Conservation (phyloP, 257 asterid genomes). For the Solanum paucissectum region DNA sequence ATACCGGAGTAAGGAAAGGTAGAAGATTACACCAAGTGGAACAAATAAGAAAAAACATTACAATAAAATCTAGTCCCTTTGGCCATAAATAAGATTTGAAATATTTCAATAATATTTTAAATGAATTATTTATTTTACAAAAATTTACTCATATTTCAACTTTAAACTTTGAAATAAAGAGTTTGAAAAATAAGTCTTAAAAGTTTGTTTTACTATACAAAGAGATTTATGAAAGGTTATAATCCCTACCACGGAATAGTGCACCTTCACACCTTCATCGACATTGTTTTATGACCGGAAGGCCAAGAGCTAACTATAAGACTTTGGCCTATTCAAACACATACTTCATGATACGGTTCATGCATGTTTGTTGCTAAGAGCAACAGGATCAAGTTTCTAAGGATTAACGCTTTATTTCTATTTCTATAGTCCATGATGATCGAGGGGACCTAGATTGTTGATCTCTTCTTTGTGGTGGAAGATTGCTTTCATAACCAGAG, state of each 20-base stretch:
- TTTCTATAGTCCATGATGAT: no score
- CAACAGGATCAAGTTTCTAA: neutral
- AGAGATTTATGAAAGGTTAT: neutral
- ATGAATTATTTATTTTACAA: neutral
- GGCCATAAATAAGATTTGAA: neutral
- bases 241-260: no score
- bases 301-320: neutral
- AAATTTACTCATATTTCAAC: neutral
- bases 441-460: neutral
- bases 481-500: neutral
- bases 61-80: neutral
- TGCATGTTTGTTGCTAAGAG: neutral
- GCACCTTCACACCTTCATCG: neutral
- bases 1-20: neutral
- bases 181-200: neutral
- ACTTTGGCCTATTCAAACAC: neutral
- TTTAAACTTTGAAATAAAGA: neutral
- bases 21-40: neutral
- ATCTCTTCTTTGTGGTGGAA: neutral
- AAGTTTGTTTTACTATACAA: neutral
- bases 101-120: neutral
- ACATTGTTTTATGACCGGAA: no score
- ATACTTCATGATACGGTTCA: neutral
- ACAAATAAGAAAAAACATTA: neutral
- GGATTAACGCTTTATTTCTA: no score